Evolutionary conservation across 1,284 basidiomycete genomes (phyloP).

Genomic region (Pseudozyma pruni): DNA sequence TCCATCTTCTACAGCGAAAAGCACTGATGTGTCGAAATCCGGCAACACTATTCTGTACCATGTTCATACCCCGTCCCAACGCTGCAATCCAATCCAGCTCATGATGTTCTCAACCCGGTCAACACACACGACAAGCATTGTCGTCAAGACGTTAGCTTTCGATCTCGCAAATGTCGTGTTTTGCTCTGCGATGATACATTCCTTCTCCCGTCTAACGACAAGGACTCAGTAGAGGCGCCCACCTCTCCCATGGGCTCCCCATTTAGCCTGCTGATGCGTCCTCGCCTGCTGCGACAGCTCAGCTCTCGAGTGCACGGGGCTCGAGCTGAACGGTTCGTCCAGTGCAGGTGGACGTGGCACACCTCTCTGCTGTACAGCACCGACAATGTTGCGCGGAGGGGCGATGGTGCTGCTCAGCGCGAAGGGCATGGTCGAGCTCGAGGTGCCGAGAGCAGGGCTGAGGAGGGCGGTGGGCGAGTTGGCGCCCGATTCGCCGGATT

Average conservation of each 20-base stretch:
- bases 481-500: slow-evolving; percentile 25
- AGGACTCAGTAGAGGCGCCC: too few species aligned
- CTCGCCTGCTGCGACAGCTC: slow-evolving; percentile 31
- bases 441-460: slow-evolving; percentile 10
- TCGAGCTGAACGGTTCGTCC: slow-evolving; percentile 44
- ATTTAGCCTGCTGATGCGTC: slow-evolving; percentile 21
- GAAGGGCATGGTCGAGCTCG: not conserved
- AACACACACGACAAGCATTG: too few species aligned
- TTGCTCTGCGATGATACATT: not conserved
- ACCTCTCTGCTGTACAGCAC: not conserved
- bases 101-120: not conserved
- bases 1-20: slow-evolving; percentile 3
- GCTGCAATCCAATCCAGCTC: not conserved
- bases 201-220: not conserved
- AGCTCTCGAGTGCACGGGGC: slow-evolving; percentile 17
- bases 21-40: not conserved
- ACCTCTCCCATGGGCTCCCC: not conserved
- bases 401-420: too few species aligned
- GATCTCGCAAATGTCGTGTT: not conserved
- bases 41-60: too few species aligned
- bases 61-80: not conserved
- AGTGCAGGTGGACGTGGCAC: slow-evolving; percentile 14
- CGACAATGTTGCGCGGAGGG: not conserved
- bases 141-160: too few species aligned
- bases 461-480: slow-evolving; percentile 34